Evolutionary conservation across 169 alveolate species (phyloP), one percentile per base, ranked within the genome.

Genomic region (Eimeria tenella): DNA sequence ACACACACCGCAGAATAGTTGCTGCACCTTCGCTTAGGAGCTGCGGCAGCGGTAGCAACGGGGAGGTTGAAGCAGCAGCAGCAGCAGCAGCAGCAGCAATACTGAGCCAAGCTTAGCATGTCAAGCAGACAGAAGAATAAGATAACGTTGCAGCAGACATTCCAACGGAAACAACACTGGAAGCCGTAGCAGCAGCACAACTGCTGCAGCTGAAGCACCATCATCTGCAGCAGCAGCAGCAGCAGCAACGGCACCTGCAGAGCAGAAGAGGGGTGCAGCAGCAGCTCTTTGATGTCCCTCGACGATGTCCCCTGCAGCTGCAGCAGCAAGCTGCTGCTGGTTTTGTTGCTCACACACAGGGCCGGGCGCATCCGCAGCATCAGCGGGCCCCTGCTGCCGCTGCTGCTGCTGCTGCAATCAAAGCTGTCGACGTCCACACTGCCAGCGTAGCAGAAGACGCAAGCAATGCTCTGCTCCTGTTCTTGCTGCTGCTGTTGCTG

Each of bases 271-370:
- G 88, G 88, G 42, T 8, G 65, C 65, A 79, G 70, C 65, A 79
- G 70, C 62, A 79, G 71, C 70, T 79, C 88, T 42, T 53, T 23
- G 31, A 68, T 79, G 55, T 56, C 5, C 21, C 84, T 52, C 5
- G 65, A 68, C 53, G 50, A 7, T 7, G 7, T 9, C 42, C 50
- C 56, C 84, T 86, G 84, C 93, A 56, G 83, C 93, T 65, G 84
- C 93, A 50, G 65, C 71, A 70, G 93, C 71, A 79, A 50, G 11
- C 55, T 79, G 88, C 71, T 79, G 88, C 88, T 50, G 65, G 70
- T 79, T 65, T 23, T 19, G 70, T 79, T 79, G n/a, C 11, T 68
- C 19, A 58, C 50, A 17, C 13, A 53, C n/a, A 79, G 88, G 5
- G 88, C 88, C 5, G 88, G 49, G 56, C 88, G 88, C 65, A 79